These are phyloP conservation scores for Phytophthora palmivora DNA, from an alignment of 352 stramenopile species.

Conservation along the genomic window DNA sequence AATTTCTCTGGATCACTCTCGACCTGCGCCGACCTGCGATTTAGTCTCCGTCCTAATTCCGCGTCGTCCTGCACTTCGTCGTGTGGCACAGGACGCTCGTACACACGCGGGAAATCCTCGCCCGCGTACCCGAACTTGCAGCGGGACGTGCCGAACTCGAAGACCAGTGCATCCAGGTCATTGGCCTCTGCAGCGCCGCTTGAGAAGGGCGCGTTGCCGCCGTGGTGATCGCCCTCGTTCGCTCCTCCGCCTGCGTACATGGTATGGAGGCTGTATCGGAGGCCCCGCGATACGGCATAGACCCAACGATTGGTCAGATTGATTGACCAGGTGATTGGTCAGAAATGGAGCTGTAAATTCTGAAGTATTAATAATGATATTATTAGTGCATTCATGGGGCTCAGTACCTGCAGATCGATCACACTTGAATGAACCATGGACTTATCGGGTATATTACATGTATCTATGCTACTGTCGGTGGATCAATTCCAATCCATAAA, in stretches of 20 bases:
- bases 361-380: too few relatives aligned
- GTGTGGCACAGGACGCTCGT: constrained; percentile 45
- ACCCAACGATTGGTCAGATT: too few relatives aligned
- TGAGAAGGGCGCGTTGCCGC: constrained; percentile 38
- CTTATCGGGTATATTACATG: too few relatives aligned
- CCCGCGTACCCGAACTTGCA: constrained; percentile 90
- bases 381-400: too few relatives aligned
- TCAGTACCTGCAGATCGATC: too few relatives aligned
- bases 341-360: too few relatives aligned
- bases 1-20: constrained; percentile 65
- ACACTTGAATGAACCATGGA: too few relatives aligned
- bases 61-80: constrained; percentile 29
- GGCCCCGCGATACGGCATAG: too few relatives aligned
- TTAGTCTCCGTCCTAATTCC: constrained; percentile 11
- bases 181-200: constrained; percentile 68
- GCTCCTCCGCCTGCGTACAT: constrained; percentile 49
- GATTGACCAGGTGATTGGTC: too few relatives aligned
- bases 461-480: too few relatives aligned
- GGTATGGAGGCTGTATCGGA: too few relatives aligned
- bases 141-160: constrained; percentile 75
- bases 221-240: constrained; percentile 43
- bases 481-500: too few relatives aligned
- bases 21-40: constrained; percentile 46
- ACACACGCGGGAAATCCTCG: constrained; percentile 88
- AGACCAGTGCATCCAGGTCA: constrained; percentile 80